phyloP scores from a whole-genome alignment of 2,329 filamentous ascomycete genomes.

The Calonectria hawksworthii region DNA sequence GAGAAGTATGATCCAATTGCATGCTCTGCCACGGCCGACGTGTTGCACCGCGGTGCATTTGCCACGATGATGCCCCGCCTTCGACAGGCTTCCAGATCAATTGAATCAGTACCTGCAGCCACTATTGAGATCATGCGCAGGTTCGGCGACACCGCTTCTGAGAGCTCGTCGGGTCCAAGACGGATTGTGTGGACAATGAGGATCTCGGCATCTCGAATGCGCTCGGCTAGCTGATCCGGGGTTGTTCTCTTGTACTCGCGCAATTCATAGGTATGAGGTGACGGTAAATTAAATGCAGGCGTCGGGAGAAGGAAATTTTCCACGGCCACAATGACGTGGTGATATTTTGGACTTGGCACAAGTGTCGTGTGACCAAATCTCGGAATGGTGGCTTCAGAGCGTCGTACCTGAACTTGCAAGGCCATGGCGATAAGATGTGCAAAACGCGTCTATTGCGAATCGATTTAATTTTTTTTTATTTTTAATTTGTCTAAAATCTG shows the following conservation, averaged over 20 bases:
- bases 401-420: not conserved
- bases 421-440: not conserved
- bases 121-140: slow-evolving; percentile 14
- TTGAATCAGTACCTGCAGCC: slow-evolving; percentile 7
- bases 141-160: not conserved
- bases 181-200: not conserved
- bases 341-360: not conserved
- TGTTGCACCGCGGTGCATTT: slow-evolving; percentile 11
- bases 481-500: not conserved
- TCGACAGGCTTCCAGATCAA: slow-evolving; percentile 3
- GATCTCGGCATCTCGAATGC: slow-evolving; percentile 16
- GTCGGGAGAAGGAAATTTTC: slow-evolving; percentile 14
- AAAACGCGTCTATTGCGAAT: not conserved
- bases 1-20: slow-evolving; percentile 16
- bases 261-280: slow-evolving; percentile 11
- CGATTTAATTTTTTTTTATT: not conserved
- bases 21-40: slow-evolving; percentile 3
- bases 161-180: not conserved
- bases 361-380: not conserved
- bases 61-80: slow-evolving; percentile 4
- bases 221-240: slow-evolving; percentile 8
- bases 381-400: not conserved
- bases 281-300: slow-evolving; percentile 2
- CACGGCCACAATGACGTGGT: slow-evolving; percentile 5
- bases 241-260: not conserved